phyloP scores from a whole-genome alignment of 345 rosid genomes.

The Heritiera littoralis region DNA sequence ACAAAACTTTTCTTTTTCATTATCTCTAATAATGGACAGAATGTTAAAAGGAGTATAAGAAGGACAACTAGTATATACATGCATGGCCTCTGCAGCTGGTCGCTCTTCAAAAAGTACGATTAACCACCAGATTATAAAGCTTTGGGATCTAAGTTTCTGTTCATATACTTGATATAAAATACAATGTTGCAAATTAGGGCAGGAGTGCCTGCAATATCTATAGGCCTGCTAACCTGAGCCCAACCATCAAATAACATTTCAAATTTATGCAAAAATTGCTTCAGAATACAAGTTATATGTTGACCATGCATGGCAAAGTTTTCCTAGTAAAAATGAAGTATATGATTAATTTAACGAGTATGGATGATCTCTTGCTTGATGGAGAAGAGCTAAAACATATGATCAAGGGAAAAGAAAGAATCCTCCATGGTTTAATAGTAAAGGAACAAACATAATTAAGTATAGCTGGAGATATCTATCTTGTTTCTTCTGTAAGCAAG shows the following conservation, averaged over 20 bases:
- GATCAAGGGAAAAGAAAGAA: no score
- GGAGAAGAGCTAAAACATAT: no score
- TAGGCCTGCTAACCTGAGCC: background rate
- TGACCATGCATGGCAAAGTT: no score
- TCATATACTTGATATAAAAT: background rate
- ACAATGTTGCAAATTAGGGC: background rate
- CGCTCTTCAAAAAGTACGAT: background rate
- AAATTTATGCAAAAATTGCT: no score
- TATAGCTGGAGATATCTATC: no score
- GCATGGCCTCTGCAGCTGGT: conserved; percentile 10
- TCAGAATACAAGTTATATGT: no score
- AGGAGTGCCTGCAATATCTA: background rate
- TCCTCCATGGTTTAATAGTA: no score
- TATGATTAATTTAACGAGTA: no score
- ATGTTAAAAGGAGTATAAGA: background rate
- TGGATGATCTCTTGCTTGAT: no score
- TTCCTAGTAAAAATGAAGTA: no score
- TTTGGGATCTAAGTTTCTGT: background rate
- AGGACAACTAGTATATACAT: background rate
- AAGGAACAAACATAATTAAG: no score
- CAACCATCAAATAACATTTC: background rate
- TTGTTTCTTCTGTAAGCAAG: no score
- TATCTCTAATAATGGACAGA: background rate
- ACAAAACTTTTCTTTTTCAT: background rate
- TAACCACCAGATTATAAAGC: background rate